Base-by-base conservation (phyloP, 2,329 filamentous ascomycete species). In the Dactylonectria macrodidyma region DNA sequence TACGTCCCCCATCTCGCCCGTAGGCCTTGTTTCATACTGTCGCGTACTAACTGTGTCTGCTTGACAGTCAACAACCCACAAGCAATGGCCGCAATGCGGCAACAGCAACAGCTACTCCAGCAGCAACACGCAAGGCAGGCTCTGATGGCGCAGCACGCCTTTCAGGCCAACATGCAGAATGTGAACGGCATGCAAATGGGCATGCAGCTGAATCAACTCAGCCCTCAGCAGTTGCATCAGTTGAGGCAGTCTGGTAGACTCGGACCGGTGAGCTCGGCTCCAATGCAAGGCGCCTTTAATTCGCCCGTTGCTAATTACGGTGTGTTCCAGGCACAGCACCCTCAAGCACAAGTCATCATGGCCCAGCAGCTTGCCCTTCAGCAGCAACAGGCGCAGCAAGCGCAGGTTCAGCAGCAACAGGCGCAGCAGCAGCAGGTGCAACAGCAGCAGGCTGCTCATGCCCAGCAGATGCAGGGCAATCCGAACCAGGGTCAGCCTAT, bases 91-190 rank as follows among this genome's bases (percentile, higher is more conserved):
- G 79, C 79, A 75, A 85, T 82, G 76, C 82, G 88, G 70, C 88
- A 90, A 68, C 85, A 89, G 63, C 88, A 90, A 67, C 85, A 89
- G 62, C 81, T 87, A 4, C 82, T 89, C 47, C 87, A 89, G 56
- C 88, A 90, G 51, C 87, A 89, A 69, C 87, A 86, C 64, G 80
- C 81, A 24, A 81, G 86, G 58, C 87, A 90, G 69, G 82, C 83
- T 7, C 79, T 89, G 66, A 83, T 90, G 81, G 83, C 84, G 16
- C 87, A 89, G 71, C 88, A 90, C 70, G 83, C 81, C 63, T 89
- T 84, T 73, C 85, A 85, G 36, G 84, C 79, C 54, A 85, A 86
- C 55, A 87, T 91, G 81, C 82, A 83, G 19, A 84, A 71, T 33
- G 76, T 78, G 36, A 78, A 78, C 38, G 78, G 83, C 19, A 86